Evolutionary conservation across 495 filamentous ascomycete genomes (phyloP), one percentile per base, ranked within the genome.

Genomic region (Penicillium mononematosum): DNA sequence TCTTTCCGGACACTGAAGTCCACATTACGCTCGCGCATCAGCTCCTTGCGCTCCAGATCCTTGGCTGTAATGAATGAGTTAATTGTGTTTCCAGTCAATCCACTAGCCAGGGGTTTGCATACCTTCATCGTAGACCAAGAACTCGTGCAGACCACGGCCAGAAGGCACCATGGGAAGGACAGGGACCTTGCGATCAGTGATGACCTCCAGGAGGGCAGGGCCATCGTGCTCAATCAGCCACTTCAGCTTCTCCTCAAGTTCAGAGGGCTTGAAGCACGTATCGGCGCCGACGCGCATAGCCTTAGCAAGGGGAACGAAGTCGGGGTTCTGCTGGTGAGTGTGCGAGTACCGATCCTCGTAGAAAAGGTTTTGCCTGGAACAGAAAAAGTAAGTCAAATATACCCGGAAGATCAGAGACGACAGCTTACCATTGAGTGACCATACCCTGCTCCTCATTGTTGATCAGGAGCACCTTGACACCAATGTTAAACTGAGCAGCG

Each of bases 371-470:
- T 96, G 92, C 92, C 46, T 55, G 29, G 2, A n/a, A 19, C 6
- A n/a, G 2, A 45, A 12, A n/a, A 46, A 16, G 29, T 50, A 9
- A 54, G 53, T 48, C 3, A 16, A 43, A 45, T 6, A 22, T 32
- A 22, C 36, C 27, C n/a, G n/a, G 12, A 17, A 19, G 9, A 31
- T 10, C 14, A 10, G 45, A 39, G 4, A 9, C 7, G 24, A 24
- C 11, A 25, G 36, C 58, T 50, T 64, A 64, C 62, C 92, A 96
- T 77, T 98, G 92, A 9, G 92, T 95, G 7, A 96, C 91, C 93
- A 98, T 98, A 38, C 71, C 78, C 74, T 96, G 93, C 69, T 96
- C 90, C 75, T 96, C 94, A 70, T 98, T 97, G 76, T 97, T 96
- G 9, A 98, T 71, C 47, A 98, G 77, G 56, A 98, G 87, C 55